Evolutionary conservation across 1,284 basidiomycete genomes (phyloP), one percentile per base, ranked within the genome.

Genomic region (Tremellales sp.): DNA sequence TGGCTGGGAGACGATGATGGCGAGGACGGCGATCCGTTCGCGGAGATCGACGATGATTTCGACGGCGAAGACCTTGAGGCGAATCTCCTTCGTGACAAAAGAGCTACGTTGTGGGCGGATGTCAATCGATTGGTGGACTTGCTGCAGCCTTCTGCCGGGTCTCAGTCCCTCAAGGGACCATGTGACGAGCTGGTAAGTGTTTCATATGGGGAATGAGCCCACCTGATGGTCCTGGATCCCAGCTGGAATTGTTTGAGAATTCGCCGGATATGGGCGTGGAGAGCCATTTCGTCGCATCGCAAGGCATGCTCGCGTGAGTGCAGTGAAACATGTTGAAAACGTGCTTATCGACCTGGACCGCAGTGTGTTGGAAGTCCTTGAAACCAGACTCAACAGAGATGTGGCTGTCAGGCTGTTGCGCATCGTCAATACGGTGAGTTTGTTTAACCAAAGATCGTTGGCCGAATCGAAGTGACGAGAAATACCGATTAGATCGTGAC

Each of bases 1-100:
- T 93, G 88, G 88, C 73, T 83, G 10, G 86, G 84, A 6, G 87
- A 89, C 42, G 84, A 85, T 24, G 81, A 81, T 4, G 89, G 93
- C 50, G 88, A 92, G 51, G 89, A 90, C 39, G 85, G 87, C 48
- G 92, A 95, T 76, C 91, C 92, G 1, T 97, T 97, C 62, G 90
- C 92, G 1, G 90, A 93, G 85, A 90, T 94, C 53, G 89, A 94
- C 57, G 89, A 91, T 76, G 87, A 69, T 32, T 67, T 86, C 25
- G 90, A 87, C 53, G 82, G 81, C 2, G 87, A 91, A 61, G 86
- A 89, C 56, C 76, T 94, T 4, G 90, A 94, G 64, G 80, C 87
- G 1, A 93, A 94, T 57, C 75, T 95, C 6, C 82, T 88, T 51
- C 80, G 91, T 34, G 92, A 95, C 74, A 90, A 93, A 74, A 79